Conservation (phyloP, 805 yeast genomes). For the Candida nonsorbophila region DNA sequence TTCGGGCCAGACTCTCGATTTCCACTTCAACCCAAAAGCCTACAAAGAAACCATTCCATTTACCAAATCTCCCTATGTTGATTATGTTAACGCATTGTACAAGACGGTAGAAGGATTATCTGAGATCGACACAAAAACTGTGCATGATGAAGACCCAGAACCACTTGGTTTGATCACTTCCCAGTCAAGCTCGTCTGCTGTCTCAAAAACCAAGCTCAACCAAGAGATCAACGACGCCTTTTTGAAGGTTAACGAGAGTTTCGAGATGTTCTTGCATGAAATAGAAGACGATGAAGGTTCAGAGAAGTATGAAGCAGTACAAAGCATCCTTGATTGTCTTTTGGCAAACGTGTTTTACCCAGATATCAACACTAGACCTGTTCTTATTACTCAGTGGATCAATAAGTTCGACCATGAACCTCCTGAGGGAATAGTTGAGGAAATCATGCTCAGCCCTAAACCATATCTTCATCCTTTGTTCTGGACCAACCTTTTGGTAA, state of each 20-base stretch:
- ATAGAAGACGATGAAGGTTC: constrained; percentile 20
- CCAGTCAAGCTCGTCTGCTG: constrained; percentile 9
- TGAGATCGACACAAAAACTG: constrained; percentile 11
- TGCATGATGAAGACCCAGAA: constrained; percentile 15
- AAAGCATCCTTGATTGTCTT: constrained; percentile 54
- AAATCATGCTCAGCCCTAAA: constrained; percentile 37
- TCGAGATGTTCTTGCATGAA: constrained; percentile 21
- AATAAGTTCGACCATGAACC: constrained; percentile 69
- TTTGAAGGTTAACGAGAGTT: constrained; percentile 19
- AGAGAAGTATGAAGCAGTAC: constrained; percentile 32
- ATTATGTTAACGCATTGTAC: constrained; percentile 47
- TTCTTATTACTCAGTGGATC: constrained; percentile 53
- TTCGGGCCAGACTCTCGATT: constrained; percentile 26
- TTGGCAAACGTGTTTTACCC: constrained; percentile 44
- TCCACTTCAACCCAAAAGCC: constrained; percentile 39
- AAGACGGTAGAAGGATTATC: constrained; percentile 42
- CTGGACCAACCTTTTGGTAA: constrained; percentile 58
- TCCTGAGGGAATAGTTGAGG: constrained; percentile 43
- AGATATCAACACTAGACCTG: constrained; percentile 36
- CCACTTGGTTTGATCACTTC: constrained; percentile 27
- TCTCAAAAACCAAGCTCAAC: constrained; percentile 1
- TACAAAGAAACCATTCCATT: constrained; percentile 28
- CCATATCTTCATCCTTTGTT: constrained; percentile 50
- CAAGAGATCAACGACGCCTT: constrained; percentile 18
- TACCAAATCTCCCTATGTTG: constrained; percentile 31